Evolutionary conservation across 805 yeast genomes (phyloP), one percentile per base, ranked within the genome.

Genomic region (Candida bentonensis): DNA sequence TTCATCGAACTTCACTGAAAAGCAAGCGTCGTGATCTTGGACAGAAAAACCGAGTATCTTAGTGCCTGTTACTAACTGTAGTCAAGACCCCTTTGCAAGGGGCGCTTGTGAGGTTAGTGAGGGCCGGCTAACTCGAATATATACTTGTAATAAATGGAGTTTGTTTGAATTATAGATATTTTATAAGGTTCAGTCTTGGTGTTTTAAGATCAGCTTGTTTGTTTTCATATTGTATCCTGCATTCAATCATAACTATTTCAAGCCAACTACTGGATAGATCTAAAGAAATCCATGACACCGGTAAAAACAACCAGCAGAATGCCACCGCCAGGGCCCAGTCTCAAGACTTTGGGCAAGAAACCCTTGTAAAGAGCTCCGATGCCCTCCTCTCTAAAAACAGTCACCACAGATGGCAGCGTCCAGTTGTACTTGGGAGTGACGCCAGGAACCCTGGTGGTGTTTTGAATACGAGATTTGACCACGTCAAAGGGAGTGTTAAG

Each of bases 301-400:
- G 96, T 86, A 73, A 87, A 92, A n/a, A 92, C 98, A 42, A 92
- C 97, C 62, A 92, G 73, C 58, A 92, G 69, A 53, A 92, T 87
- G 70, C 99, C 99, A 63, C 99, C 99, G 59, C 99, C 99, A 49
- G 99, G 98, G 41, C 97, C 98, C 53, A 92, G 73, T 74, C 99
- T 80, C 60, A 92, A 72, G 11, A 92, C 96, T 72, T 92, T 92
- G 53, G 99, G 99, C 51, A 88, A 61, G 75, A 92, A 89, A 34
- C 98, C 98, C 69, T 88, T 89, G 67, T 88, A 89, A 47, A 92
- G 73, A 4, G 97, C 96, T 42, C 67, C 69, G 55, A 86, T 75
- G 23, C 99, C 98, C 72, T 92, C 99, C 66, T 89, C 97, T 61
- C 70, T 76, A 56, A 78, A 77, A 21, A 92, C 84, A 17, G 78